phyloP scores from a whole-genome alignment of 345 rosid genomes.

The Jatropha curcas region DNA sequence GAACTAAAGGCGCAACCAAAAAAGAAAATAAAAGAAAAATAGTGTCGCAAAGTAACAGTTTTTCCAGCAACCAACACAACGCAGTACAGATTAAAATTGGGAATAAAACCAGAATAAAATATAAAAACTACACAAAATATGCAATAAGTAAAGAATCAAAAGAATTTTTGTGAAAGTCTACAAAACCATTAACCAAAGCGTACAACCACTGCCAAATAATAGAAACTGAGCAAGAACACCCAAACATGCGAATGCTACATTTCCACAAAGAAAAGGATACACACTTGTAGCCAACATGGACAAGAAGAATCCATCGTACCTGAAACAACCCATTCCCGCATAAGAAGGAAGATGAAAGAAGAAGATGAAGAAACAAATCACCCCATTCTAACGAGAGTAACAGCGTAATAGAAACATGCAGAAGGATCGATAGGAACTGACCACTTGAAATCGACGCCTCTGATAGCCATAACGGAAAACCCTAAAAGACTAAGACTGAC shows the following conservation, averaged over 20 bases:
- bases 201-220: background rate
- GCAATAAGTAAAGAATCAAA: too few relatives aligned
- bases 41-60: too few relatives aligned
- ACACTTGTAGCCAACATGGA: conserved; percentile 97
- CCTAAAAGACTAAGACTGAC: background rate
- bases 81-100: background rate
- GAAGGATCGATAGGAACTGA: conserved; percentile 36
- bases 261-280: conserved; percentile 60
- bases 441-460: conserved; percentile 99
- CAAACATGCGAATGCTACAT: background rate
- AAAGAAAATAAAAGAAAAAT: too few relatives aligned
- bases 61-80: too few relatives aligned
- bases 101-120: too few relatives aligned
- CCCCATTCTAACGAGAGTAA: background rate
- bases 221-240: background rate
- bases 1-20: background rate
- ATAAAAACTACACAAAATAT: too few relatives aligned
- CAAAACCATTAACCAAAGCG: background rate
- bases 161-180: background rate
- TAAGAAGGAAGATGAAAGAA: background rate
- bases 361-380: background rate
- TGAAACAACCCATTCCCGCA: conserved; percentile 37
- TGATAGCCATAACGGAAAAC: conserved; percentile 55
- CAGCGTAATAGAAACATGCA: background rate
- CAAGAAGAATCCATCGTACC: conserved; percentile 99